Evolutionary conservation across 345 rosid species (phyloP), one percentile per base, ranked within the genome.

Genomic region (Theobroma cacao): DNA sequence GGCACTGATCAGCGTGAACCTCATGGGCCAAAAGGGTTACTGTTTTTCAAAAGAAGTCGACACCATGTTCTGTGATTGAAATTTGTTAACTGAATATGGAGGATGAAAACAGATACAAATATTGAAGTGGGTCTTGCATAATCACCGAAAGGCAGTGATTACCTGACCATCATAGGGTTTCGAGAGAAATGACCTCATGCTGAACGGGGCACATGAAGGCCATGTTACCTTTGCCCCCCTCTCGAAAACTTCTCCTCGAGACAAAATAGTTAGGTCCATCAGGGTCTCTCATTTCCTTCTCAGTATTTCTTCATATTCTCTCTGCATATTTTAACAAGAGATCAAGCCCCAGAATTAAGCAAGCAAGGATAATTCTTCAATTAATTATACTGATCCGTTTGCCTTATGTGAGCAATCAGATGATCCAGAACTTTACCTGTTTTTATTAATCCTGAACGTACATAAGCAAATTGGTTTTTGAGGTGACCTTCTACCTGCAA

Each of bases 31-130:
- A 68, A 4, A 22, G 8, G 52, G 73, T 31, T 22, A 22, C 26
- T 1, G 69, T 5, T 1, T 14, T 68, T 41, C 17, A 20, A 67
- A n/a, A 58, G 31, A 55, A 59, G 7, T 10, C 36, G 12, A 17
- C 58, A 2, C 58, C 63, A 75, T 60, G 77, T 75, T 75, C 77
- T 60, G 68, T 30, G 77, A 60, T 58, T 75, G 68, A 60, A 47
- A 59, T 43, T 43, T 43, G 72, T 68, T 40, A 41, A 74, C 41
- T 26, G 26, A 72, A 33, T 41, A 41, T 3, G 24, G 24, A 17
- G 30, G 53, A 74, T 58, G 62, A 74, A 74, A 73, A 10, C 59
- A 70, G 22, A 17, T 24, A 3, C 56, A 70, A 68, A 68, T 65
- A 38, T 18, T 48, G 26, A 65, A 7, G 71, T 38, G 71, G 50